A percentile compares a stretch with the other conserved stretches of the same genome.
phyloP scores from a whole-genome alignment of 257 asterid genomes.

The Asclepias syriaca region DNA sequence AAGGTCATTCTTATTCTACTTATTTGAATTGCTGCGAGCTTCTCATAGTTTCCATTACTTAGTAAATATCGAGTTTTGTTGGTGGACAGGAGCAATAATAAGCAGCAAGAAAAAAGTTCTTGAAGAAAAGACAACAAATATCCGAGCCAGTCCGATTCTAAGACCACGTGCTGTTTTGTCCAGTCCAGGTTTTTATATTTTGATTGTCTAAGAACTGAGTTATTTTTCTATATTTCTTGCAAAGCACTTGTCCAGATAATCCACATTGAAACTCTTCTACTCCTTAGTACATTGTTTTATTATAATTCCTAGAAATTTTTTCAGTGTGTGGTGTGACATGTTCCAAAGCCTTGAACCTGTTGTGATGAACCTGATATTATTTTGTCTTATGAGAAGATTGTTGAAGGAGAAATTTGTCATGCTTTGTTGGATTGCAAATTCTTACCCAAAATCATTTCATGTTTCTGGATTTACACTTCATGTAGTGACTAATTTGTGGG shows the following conservation, averaged over 20 bases:
- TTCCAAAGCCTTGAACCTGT: background rate
- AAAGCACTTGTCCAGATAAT: background rate
- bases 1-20: conserved; percentile 32
- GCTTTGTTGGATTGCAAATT: background rate
- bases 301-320: background rate
- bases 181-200: conserved; percentile 58
- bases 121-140: conserved; percentile 37
- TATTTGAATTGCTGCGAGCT: background rate
- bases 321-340: background rate
- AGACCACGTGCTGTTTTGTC: conserved; percentile 98
- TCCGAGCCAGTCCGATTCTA: conserved; percentile 55
- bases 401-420: background rate
- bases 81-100: conserved; percentile 27
- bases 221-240: background rate
- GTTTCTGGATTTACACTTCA: background rate
- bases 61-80: conserved; percentile 4
- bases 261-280: background rate
- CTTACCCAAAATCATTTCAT: no score
- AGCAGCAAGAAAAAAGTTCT: conserved; percentile 27
- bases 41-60: background rate
- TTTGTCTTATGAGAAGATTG: background rate
- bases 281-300: background rate
- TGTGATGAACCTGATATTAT: background rate
- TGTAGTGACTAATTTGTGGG: background rate
- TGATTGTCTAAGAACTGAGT: conserved; percentile 2